Conservation (phyloP, 345 rosid species). For the Eucalyptus pauciflora region DNA sequence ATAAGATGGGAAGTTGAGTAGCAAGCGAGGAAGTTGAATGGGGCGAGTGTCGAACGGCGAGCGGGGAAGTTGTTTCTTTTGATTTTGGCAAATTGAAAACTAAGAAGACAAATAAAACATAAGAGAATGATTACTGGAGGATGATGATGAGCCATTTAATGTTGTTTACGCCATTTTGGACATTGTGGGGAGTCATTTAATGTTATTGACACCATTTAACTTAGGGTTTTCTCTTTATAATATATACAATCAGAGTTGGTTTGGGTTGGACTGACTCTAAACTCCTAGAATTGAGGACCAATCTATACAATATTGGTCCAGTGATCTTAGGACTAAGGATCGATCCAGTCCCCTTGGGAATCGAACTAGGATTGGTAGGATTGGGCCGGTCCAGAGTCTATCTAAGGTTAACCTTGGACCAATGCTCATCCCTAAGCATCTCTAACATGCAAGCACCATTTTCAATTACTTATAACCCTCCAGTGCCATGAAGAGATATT, state of each 20-base stretch:
- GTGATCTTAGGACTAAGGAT: no score
- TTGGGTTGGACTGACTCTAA: no score
- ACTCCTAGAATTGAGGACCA: rapidly evolving
- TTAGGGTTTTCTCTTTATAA: no score
- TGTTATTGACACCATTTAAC: no score
- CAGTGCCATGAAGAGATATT: neutral
- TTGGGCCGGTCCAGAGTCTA: rapidly evolving
- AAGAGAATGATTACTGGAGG: rapidly evolving
- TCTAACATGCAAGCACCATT: neutral
- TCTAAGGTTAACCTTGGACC: no score
- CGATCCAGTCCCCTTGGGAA: rapidly evolving
- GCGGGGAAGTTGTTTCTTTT: rapidly evolving
- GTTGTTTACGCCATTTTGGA: rapidly evolving
- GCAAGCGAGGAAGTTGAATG: no score
- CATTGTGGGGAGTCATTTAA: no score
- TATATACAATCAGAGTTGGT: no score
- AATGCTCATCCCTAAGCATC: rapidly evolving
- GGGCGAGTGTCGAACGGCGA: rapidly evolving
- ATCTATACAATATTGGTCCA: rapidly evolving
- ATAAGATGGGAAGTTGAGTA: no score
- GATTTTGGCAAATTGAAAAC: no score
- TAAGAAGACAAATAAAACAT: rapidly evolving
- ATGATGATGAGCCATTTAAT: no score
- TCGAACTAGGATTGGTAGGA: rapidly evolving
- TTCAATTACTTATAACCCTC: neutral